Conservation (phyloP, 139 green algal species). For the Micractinium sp. region DNA sequence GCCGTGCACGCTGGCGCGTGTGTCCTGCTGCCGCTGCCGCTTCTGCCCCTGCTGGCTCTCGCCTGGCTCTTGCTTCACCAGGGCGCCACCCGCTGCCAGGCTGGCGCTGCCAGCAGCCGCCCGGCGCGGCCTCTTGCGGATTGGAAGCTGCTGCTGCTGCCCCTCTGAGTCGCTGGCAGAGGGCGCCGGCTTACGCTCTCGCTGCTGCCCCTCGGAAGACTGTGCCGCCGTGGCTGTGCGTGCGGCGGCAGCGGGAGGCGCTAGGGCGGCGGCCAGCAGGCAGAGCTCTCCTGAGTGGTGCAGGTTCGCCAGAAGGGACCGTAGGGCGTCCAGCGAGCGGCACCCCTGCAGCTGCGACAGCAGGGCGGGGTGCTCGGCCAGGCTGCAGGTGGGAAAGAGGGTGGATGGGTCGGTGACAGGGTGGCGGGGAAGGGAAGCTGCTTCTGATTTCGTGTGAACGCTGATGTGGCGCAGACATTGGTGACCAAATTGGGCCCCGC, state of each 20-base stretch:
- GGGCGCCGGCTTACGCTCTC: no score
- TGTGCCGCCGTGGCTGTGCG: no score
- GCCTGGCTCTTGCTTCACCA: not conserved
- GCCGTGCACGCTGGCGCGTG: not conserved
- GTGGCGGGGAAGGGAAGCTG: no score
- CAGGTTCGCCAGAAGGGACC: not conserved
- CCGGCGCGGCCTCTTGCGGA: no score
- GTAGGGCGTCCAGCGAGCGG: not conserved
- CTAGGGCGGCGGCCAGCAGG: not conserved
- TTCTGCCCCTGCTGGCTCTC: not conserved
- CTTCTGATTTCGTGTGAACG: no score
- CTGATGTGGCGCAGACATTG: no score
- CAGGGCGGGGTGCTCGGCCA: not conserved
- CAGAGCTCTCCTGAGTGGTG: not conserved
- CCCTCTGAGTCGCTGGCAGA: no score
- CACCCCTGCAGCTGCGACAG: not conserved
- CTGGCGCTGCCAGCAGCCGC: not conserved
- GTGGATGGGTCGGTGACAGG: no score
- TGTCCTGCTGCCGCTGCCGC: not conserved
- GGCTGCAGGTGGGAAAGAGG: not conserved
- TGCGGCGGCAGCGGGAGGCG: no score
- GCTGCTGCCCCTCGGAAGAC: no score
- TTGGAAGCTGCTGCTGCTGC: no score
- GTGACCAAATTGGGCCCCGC: no score
- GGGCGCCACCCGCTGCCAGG: not conserved